phyloP scores from a whole-genome alignment of 768 basidiomycete genomes.

The Leccinum aurantiacum region DNA sequence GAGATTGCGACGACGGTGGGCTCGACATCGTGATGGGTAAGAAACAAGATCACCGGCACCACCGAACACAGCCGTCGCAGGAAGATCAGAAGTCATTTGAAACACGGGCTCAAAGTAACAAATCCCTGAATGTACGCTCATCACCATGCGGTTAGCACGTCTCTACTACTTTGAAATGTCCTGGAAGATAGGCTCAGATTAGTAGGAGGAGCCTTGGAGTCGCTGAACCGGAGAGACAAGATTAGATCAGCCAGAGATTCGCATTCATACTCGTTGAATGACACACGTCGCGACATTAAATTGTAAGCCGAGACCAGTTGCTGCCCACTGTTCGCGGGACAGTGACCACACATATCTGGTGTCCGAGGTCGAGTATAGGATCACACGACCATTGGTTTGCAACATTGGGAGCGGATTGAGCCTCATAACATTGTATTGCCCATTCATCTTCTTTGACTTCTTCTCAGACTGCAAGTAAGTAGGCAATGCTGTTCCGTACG shows the following conservation, averaged over 20 bases:
- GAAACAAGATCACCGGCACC: slow-evolving; percentile 13
- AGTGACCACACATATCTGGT: neutral
- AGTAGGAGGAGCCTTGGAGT: neutral
- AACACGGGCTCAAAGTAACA: neutral
- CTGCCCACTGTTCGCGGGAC: no score
- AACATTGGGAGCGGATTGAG: no score
- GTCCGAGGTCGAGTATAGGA: neutral
- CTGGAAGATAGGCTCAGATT: neutral
- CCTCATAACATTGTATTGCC: neutral
- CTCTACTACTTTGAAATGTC: neutral
- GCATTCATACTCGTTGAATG: no score
- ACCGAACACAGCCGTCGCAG: neutral
- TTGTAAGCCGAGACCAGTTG: no score
- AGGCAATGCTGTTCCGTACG: neutral
- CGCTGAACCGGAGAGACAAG: neutral
- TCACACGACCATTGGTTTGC: neutral
- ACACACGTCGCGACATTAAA: neutral
- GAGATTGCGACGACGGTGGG: slow-evolving; percentile 29
- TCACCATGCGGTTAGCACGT: neutral
- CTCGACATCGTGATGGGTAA: slow-evolving; percentile 31
- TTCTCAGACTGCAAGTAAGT: neutral
- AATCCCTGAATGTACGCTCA: no score
- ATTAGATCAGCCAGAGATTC: no score
- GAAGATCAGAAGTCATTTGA: neutral
- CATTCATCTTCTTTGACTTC: neutral